Evolutionary conservation across 345 rosid species (phyloP).

Genomic region (Pseudoturritis turrita): DNA sequence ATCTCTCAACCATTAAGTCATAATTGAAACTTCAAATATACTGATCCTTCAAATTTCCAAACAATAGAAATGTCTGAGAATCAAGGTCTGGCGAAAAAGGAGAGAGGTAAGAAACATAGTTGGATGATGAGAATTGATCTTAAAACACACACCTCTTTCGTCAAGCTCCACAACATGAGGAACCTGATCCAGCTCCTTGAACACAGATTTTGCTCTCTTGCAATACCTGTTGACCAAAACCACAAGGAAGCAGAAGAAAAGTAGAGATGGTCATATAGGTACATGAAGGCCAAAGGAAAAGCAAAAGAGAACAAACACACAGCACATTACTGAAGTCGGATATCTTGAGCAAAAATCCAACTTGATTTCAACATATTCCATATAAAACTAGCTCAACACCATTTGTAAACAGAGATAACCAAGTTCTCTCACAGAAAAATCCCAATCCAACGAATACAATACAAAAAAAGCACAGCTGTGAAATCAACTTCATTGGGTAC

Average conservation of each 20-base stretch:
- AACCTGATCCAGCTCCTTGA: slow-evolving; percentile 60
- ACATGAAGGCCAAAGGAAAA: background rate
- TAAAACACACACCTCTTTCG: slow-evolving; percentile 63
- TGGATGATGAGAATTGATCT: background rate
- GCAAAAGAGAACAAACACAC: slow-evolving; percentile 4
- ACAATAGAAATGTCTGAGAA: background rate
- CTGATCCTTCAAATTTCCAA: background rate
- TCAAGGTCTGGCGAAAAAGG: background rate
- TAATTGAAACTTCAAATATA: background rate
- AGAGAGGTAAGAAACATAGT: background rate
- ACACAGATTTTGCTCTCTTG: slow-evolving; percentile 74
- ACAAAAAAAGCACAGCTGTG: background rate
- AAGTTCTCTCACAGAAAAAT: background rate
- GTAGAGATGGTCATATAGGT: background rate
- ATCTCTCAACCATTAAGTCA: background rate
- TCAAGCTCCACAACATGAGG: slow-evolving; percentile 87
- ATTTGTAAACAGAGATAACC: background rate
- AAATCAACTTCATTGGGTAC: background rate
- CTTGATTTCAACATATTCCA: background rate
- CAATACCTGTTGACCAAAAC: slow-evolving; percentile 55
- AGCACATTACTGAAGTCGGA: background rate
- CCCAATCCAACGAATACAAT: background rate
- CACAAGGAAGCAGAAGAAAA: background rate
- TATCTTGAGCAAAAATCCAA: background rate
- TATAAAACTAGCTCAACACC: background rate